Conservation (phyloP, 768 basidiomycete species). For the Agrocybe praecox region DNA sequence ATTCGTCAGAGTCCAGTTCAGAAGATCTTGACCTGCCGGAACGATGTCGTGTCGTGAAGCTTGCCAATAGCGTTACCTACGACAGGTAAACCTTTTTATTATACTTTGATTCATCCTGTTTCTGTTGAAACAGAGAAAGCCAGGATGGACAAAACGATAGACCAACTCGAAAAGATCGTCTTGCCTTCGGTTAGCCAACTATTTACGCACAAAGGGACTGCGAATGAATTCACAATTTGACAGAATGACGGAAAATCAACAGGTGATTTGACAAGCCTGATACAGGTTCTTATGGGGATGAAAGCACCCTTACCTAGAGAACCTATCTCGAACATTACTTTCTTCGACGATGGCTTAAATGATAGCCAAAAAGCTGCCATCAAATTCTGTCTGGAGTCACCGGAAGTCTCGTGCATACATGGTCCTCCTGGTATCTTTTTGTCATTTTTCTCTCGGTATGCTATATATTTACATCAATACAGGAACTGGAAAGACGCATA, state of each 20-base stretch:
- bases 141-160: constrained; percentile 88
- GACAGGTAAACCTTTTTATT: constrained; percentile 55
- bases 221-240: constrained; percentile 14
- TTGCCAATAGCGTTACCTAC: constrained; percentile 92
- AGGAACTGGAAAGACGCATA: constrained; percentile 96
- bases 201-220: neutral
- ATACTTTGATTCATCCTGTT: neutral
- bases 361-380: constrained; percentile 84
- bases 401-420: constrained; percentile 90
- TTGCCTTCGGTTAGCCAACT: constrained; percentile 23
- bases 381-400: constrained; percentile 75
- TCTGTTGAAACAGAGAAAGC: neutral
- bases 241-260: constrained; percentile 41
- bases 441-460: neutral
- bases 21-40: constrained; percentile 83
- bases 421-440: constrained; percentile 82
- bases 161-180: constrained; percentile 51
- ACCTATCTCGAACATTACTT: constrained; percentile 47
- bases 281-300: constrained; percentile 75
- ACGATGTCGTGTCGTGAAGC: constrained; percentile 80
- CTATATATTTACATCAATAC: neutral
- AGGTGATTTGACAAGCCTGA: constrained; percentile 50
- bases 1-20: constrained; percentile 57
- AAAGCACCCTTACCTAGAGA: constrained; percentile 42
- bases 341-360: constrained; percentile 81